Evolutionary conservation across 768 basidiomycete genomes (phyloP).

Genomic region (Tylopilus felleus): DNA sequence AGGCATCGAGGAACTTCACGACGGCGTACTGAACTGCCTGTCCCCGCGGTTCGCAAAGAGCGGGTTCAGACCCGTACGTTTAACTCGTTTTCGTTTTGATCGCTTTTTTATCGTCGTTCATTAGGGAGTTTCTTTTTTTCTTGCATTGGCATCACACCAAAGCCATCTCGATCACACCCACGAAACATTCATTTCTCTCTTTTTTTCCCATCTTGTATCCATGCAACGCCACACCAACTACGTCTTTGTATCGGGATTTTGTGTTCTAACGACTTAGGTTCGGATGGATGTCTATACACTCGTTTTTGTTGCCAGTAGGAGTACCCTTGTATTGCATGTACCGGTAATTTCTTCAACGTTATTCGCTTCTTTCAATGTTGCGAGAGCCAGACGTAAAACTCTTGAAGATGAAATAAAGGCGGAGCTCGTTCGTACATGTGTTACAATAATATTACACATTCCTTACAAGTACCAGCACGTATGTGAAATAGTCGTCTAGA

Average conservation of each 20-base stretch:
- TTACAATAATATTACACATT: too few relatives aligned
- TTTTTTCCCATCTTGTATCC: constrained; percentile 13
- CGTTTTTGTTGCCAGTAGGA: constrained; percentile 6
- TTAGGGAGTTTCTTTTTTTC: neutral
- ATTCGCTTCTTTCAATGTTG: neutral
- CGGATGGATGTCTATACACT: neutral
- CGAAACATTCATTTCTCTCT: constrained; percentile 2
- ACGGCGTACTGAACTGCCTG: constrained; percentile 39
- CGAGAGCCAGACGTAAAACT: too few relatives aligned
- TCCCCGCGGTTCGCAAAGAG: constrained; percentile 2
- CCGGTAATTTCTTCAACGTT: neutral
- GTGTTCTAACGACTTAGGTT: neutral
- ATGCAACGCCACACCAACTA: constrained; percentile 3
- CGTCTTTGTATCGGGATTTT: constrained; percentile 7
- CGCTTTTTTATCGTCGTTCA: constrained; percentile 11
- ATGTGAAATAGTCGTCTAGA: neutral
- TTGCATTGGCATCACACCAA: constrained; percentile 7
- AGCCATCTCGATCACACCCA: constrained; percentile 9
- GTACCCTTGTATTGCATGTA: constrained; percentile 1
- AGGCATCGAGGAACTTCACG: constrained; percentile 57
- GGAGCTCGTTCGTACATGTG: neutral
- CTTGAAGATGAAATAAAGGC: too few relatives aligned
- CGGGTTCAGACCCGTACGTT: neutral
- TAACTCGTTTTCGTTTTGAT: neutral
- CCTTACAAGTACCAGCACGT: neutral